These are phyloP conservation scores for Rhododendron ferrugineum DNA, from an alignment of 148 eudicot genomes.

Conservation along the genomic window DNA sequence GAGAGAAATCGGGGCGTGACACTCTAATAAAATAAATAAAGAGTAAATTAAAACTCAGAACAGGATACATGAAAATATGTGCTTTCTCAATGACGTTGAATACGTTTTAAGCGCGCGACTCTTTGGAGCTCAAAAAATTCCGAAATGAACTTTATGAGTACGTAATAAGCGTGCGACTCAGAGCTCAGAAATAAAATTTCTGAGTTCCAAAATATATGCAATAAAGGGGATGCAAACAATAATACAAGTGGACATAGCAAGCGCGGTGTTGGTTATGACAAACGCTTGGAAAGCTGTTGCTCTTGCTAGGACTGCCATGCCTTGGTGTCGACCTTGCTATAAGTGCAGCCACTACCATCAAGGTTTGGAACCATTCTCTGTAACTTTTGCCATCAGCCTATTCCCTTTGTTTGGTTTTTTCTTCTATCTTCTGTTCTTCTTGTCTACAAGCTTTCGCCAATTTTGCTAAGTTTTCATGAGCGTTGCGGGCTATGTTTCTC, in stretches of 20 bases:
- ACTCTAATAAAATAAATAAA: too few relatives aligned
- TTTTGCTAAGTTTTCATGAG: not conserved
- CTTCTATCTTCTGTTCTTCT: not conserved
- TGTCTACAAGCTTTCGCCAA: not conserved
- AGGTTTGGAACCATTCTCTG: not conserved
- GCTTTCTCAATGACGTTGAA: too few relatives aligned
- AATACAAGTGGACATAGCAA: not conserved
- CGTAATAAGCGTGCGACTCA: too few relatives aligned
- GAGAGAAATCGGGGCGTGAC: too few relatives aligned
- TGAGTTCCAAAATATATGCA: not conserved
- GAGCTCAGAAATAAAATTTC: too few relatives aligned
- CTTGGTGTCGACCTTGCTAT: not conserved
- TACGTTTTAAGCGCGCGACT: too few relatives aligned
- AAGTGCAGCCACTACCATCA: not conserved
- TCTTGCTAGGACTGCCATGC: not conserved
- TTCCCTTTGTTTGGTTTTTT: too few relatives aligned
- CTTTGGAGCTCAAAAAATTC: too few relatives aligned
- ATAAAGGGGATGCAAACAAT: not conserved
- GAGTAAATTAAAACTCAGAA: too few relatives aligned
- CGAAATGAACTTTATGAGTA: too few relatives aligned
- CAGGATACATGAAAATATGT: too few relatives aligned
- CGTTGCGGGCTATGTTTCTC: not conserved
- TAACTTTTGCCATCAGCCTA: too few relatives aligned
- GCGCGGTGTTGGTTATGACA: not conserved
- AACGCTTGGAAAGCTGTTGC: not conserved